Base-by-base conservation (phyloP, 2,329 filamentous ascomycete species). In the Gaeumannomyces sp. region DNA sequence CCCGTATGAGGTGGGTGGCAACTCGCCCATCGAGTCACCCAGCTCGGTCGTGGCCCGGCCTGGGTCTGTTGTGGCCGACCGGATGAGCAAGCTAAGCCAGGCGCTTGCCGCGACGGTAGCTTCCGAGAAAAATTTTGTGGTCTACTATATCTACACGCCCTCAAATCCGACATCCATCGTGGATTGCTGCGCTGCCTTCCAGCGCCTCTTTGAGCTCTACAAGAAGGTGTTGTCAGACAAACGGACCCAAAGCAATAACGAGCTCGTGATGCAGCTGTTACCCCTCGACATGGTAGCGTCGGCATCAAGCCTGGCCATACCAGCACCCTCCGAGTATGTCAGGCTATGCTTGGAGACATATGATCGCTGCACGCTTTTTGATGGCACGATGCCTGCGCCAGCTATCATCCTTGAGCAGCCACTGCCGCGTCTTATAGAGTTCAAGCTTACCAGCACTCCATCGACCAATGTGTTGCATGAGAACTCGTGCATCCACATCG, bases 401-500 rank as follows among this genome's bases (percentile, higher is more conserved):
- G 87, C 90, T 0, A 86, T 95, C 64, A 81, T 90, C 66, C 80
- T 96, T 1, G 91, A 93, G 72, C 85, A 88, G 68, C 79, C 85
- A 0, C 78, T 90, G 4, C 90, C 91, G 14, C 86, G 89, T 31
- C 82, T 81, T 33, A 89, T 96, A 63, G 89, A 91, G 62, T 95
- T 96, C 76, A 90, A 91, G 72, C 77, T 93, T 2, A 83, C 80
- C 1, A 76, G 84, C 0, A 86, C 84, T 19, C 89, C 90, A 2
- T 91, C 90, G 0, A 84, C 86, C 25, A 90, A 92, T 25, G 78
- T 94, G 7, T 79, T 95, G 64, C 85, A 89, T 64, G 91, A 95
- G 72, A 92, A 93, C 68, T 90, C 87, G 0, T 89, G 89, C 71
- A 85, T 96, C 35, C 92, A 96, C 73, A 79, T 96, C 59, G 90